Conservation (phyloP, 805 yeast genomes). For the Wickerhamiella slavikovae region DNA sequence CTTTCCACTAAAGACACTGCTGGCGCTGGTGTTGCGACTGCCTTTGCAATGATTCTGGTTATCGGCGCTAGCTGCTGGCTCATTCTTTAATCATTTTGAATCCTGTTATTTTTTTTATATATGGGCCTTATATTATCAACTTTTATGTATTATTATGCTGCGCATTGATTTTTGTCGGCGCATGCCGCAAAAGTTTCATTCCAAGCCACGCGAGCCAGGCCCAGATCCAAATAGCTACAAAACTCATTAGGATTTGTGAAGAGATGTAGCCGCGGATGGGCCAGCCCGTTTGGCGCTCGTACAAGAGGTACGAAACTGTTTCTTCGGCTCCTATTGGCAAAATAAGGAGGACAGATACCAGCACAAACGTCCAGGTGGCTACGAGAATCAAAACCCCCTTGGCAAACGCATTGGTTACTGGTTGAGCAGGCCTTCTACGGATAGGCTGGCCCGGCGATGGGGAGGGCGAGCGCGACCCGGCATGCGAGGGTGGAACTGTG, state of each 20-base stretch:
- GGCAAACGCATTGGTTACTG: background rate
- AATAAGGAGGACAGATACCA: background rate
- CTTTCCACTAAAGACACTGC: conserved; percentile 36
- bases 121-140: background rate
- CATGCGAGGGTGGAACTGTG: background rate
- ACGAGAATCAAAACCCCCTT: background rate
- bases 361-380: background rate
- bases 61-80: conserved; percentile 46
- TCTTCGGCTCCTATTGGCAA: background rate
- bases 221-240: conserved; percentile 40
- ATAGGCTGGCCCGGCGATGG: background rate
- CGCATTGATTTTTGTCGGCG: conserved; percentile 19
- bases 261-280: conserved; percentile 23
- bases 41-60: conserved; percentile 37
- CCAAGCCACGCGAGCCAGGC: conserved; percentile 60
- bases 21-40: conserved; percentile 75
- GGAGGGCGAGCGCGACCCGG: background rate
- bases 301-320: conserved; percentile 1
- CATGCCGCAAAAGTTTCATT: conserved; percentile 58
- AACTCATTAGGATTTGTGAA: conserved; percentile 16
- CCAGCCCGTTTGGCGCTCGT: conserved; percentile 17
- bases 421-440: background rate
- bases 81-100: conserved; percentile 1
- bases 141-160: background rate
- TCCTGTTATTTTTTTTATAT: background rate